Conservation (phyloP, 73 alveolate genomes). For the Paramecium tetraurelia region DNA sequence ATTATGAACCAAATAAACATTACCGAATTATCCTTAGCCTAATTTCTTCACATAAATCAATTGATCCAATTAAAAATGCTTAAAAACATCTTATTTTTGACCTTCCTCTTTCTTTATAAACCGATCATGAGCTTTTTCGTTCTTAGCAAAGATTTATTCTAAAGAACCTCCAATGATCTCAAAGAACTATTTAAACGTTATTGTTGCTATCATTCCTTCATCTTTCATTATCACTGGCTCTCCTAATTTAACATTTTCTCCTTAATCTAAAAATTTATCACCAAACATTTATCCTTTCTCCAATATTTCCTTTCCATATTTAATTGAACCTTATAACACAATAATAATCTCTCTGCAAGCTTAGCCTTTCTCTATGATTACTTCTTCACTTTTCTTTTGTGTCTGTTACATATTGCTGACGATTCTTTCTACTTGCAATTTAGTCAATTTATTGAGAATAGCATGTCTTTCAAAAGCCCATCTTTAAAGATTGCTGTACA, state of each 20-base stretch:
- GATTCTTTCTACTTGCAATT: conserved; percentile 57
- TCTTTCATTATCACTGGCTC: conserved; percentile 17
- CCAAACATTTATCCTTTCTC: conserved; percentile 46
- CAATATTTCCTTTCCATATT: not conserved
- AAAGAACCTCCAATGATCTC: conserved; percentile 59
- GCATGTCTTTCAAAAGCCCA: conserved; percentile 61
- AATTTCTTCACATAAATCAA: conserved; percentile 18
- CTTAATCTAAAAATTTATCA: conserved; percentile 23
- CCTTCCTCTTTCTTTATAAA: conserved; percentile 56
- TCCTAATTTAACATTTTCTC: not conserved
- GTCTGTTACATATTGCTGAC: not conserved
- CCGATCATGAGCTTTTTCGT: conserved; percentile 59
- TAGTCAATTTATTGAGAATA: conserved; percentile 36
- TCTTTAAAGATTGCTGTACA: conserved; percentile 45
- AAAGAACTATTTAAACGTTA: conserved; percentile 2
- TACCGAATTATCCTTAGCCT: conserved; percentile 71
- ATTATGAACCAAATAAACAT: conserved; percentile 59
- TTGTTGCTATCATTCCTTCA: conserved; percentile 50
- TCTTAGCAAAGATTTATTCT: conserved; percentile 38
- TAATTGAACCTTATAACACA: conserved; percentile 44
- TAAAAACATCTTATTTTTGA: conserved; percentile 54
- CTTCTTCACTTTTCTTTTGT: conserved; percentile 2
- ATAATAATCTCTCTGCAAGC: conserved; percentile 27
- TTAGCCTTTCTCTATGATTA: not conserved
- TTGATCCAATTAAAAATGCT: conserved; percentile 41